phyloP scores from a whole-genome alignment of 2,329 filamentous ascomycete genomes.

The Alternaria solani region DNA sequence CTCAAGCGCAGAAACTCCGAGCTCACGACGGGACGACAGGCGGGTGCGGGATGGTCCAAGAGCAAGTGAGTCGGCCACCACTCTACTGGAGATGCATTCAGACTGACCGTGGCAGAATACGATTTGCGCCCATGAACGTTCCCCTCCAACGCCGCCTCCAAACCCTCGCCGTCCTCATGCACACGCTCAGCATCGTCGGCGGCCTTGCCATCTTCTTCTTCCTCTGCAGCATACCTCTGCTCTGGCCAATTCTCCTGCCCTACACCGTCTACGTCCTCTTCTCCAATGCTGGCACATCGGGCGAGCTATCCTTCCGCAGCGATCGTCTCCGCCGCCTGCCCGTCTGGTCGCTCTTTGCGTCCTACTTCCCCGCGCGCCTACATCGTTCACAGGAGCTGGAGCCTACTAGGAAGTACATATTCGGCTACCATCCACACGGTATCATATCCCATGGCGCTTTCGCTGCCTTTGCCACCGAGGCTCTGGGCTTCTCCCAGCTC shows the following conservation, averaged over 20 bases:
- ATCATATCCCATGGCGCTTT: constrained; percentile 98
- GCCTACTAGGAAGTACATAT: constrained; percentile 89
- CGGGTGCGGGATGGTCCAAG: constrained; percentile 62
- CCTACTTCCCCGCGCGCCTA: constrained; percentile 88
- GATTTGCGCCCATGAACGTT: constrained; percentile 86
- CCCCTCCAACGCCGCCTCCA: constrained; percentile 60
- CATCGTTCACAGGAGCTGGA: constrained; percentile 84
- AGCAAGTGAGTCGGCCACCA: constrained; percentile 52
- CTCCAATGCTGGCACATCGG: constrained; percentile 78
- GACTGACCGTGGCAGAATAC: constrained; percentile 62
- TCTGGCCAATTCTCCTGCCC: constrained; percentile 80
- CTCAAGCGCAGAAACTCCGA: constrained; percentile 48
- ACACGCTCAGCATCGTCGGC: constrained; percentile 59
- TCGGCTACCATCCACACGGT: constrained; percentile 96
- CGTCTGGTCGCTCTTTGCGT: constrained; percentile 88
- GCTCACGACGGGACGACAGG: constrained; percentile 61
- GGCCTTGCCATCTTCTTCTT: constrained; percentile 84
- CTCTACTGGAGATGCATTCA: background rate
- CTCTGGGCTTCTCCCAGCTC: constrained; percentile 82
- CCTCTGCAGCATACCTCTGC: constrained; percentile 87
- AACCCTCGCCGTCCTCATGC: constrained; percentile 58
- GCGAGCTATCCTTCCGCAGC: constrained; percentile 76
- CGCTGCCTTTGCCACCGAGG: constrained; percentile 88
- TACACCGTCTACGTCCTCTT: constrained; percentile 87
- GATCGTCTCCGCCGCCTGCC: constrained; percentile 75